Evolutionary conservation across 129 eudicot genomes (phyloP).

Genomic region (Solidago caesia): DNA sequence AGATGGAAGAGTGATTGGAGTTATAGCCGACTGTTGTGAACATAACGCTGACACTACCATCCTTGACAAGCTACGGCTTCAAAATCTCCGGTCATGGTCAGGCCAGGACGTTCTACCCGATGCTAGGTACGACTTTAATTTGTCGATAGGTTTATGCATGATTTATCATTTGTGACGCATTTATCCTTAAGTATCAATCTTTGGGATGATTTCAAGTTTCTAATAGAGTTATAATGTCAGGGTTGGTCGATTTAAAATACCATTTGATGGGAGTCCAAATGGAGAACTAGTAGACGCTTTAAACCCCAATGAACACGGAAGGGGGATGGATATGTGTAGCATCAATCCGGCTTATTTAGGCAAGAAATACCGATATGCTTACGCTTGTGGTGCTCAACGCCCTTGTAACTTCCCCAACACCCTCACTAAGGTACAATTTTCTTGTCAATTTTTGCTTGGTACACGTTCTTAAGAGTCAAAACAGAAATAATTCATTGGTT

Average conservation of each 20-base stretch:
- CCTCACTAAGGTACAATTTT: slow-evolving; percentile 73
- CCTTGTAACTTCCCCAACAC: slow-evolving; percentile 98
- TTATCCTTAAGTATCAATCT: not conserved
- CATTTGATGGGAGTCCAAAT: slow-evolving; percentile 77
- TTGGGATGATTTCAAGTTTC: not conserved
- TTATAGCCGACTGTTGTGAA: slow-evolving; percentile 90
- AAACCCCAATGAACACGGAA: slow-evolving; percentile 87
- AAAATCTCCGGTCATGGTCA: slow-evolving; percentile 60
- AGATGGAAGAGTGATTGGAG: slow-evolving; percentile 69
- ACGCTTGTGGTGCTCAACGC: slow-evolving; percentile 89
- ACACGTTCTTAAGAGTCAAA: not conserved
- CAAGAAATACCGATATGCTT: slow-evolving; percentile 82
- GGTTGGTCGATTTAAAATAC: slow-evolving; percentile 90
- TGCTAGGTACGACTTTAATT: slow-evolving; percentile 53
- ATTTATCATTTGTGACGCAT: not conserved
- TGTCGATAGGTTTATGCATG: not conserved
- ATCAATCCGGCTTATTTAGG: slow-evolving; percentile 82
- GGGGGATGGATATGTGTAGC: slow-evolving; percentile 97
- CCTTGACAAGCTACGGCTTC: slow-evolving; percentile 76
- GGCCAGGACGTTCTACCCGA: slow-evolving; percentile 83
- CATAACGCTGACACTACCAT: slow-evolving; percentile 80
- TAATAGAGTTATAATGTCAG: slow-evolving; percentile 26
- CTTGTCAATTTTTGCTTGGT: not conserved
- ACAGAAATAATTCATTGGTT: not conserved
- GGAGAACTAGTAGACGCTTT: slow-evolving; percentile 81